These are phyloP conservation scores for Xylaria bambusicola DNA, from an alignment of 495 filamentous ascomycete species.

Conservation along the genomic window DNA sequence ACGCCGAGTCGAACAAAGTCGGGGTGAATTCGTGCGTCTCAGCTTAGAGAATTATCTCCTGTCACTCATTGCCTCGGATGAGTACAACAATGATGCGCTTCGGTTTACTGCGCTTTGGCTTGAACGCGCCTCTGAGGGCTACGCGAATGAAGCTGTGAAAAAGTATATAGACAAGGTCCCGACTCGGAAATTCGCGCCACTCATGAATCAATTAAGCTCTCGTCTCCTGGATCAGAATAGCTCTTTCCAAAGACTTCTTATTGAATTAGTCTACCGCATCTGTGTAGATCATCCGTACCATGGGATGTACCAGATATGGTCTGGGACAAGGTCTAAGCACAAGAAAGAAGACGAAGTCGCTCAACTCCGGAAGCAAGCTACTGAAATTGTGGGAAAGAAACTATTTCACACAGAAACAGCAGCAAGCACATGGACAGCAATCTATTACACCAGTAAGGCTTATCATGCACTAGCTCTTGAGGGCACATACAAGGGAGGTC, in stretches of 20 bases:
- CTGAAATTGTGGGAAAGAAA: slow-evolving; percentile 61
- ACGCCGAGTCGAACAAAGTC: slow-evolving; percentile 68
- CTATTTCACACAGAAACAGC: slow-evolving; percentile 51
- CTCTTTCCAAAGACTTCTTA: slow-evolving; percentile 74
- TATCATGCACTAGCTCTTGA: slow-evolving; percentile 76
- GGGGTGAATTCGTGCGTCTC: slow-evolving; percentile 78
- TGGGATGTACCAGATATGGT: slow-evolving; percentile 93
- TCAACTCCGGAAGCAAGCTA: slow-evolving; percentile 70
- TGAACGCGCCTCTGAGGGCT: slow-evolving; percentile 69
- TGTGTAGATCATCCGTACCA: slow-evolving; percentile 93
- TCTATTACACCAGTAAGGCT: slow-evolving; percentile 69
- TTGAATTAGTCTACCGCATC: slow-evolving; percentile 71
- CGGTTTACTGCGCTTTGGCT: slow-evolving; percentile 97
- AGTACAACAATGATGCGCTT: slow-evolving; percentile 84
- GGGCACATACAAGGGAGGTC: slow-evolving; percentile 65
- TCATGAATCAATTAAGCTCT: slow-evolving; percentile 96
- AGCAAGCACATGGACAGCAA: slow-evolving; percentile 60
- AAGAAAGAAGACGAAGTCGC: slow-evolving; percentile 71
- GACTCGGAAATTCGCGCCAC: slow-evolving; percentile 83
- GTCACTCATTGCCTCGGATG: slow-evolving; percentile 77
- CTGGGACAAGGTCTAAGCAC: slow-evolving; percentile 66
- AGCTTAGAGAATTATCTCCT: slow-evolving; percentile 96
- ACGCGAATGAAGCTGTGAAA: slow-evolving; percentile 75
- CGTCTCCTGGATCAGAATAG: slow-evolving; percentile 70
- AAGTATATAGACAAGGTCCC: slow-evolving; percentile 71